Evolutionary conservation across 1,284 basidiomycete genomes (phyloP).

Genomic region (Ustilago loliicola): DNA sequence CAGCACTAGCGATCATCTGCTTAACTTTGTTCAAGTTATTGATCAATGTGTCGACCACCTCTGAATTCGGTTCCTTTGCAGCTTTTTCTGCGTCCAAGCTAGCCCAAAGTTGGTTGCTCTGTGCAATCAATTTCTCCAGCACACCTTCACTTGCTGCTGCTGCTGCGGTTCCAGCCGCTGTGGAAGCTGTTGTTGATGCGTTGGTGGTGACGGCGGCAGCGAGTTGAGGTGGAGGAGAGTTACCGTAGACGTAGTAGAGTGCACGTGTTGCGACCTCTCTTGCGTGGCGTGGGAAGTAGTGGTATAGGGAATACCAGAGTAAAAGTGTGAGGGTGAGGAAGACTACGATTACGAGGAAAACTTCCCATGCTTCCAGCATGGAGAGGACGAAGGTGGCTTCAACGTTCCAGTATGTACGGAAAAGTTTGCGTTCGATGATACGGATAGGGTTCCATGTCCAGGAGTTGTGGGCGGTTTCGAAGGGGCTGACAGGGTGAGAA

Average conservation of each 20-base stretch:
- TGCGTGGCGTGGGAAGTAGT: conserved; percentile 48
- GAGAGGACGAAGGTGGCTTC: conserved; percentile 45
- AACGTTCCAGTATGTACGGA: conserved; percentile 46
- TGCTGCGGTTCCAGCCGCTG: conserved; percentile 5
- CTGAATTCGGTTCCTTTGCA: conserved; percentile 13
- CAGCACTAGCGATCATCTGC: conserved; percentile 24
- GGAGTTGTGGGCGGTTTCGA: conserved; percentile 9
- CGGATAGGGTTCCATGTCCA: conserved; percentile 49
- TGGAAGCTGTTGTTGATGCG: neutral
- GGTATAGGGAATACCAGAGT: conserved; percentile 40
- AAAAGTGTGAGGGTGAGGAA: conserved; percentile 30
- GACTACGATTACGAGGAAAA: conserved; percentile 44
- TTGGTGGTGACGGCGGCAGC: conserved; percentile 22
- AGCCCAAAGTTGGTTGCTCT: conserved; percentile 29
- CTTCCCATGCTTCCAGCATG: conserved; percentile 56
- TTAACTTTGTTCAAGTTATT: conserved; percentile 50
- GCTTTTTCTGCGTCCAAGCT: conserved; percentile 23
- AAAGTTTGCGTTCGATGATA: conserved; percentile 48
- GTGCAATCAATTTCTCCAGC: conserved; percentile 33
- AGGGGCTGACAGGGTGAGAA: neutral
- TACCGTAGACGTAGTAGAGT: conserved; percentile 52
- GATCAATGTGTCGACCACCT: conserved; percentile 36
- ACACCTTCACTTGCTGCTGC: conserved; percentile 19
- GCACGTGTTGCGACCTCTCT: conserved; percentile 35
- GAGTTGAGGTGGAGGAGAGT: conserved; percentile 31